A percentile compares a stretch with the other conserved stretches of the same genome.
Evolutionary conservation across 2,329 filamentous ascomycete genomes (phyloP).

Genomic region (Botrytis aclada): DNA sequence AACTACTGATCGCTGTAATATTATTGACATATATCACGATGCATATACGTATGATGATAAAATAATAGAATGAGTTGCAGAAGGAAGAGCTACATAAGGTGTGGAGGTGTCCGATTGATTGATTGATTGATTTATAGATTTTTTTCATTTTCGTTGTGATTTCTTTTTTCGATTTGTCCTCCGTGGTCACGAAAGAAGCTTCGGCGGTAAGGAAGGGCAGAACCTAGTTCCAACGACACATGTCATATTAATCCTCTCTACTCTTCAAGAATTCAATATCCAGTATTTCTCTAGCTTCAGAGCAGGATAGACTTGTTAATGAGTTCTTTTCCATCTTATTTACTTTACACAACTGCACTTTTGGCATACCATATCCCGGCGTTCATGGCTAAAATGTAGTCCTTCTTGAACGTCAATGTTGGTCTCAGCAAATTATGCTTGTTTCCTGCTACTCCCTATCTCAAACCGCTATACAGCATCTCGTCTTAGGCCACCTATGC

Average conservation of each 20-base stretch:
- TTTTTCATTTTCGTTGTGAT: no score
- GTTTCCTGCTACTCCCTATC: neutral
- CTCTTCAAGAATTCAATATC: neutral
- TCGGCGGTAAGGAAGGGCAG: neutral
- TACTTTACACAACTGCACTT: accelerated
- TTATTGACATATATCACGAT: no score
- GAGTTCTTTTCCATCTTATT: neutral
- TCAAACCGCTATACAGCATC: accelerated
- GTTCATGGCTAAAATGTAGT: neutral
- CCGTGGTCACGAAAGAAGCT: neutral
- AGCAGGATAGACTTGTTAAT: accelerated
- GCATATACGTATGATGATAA: no score
- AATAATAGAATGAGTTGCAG: no score
- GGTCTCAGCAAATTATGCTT: neutral
- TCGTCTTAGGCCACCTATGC: neutral
- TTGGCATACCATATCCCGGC: neutral
- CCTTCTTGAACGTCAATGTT: neutral
- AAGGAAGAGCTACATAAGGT: no score
- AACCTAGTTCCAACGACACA: neutral
- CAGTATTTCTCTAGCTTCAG: accelerated
- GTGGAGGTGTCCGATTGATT: no score
- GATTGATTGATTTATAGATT: no score
- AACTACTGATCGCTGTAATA: no score
- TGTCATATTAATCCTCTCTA: neutral
- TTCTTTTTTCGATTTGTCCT: no score